These are phyloP conservation scores for Trypanosomatidae sp. DNA, from an alignment of 208 protist species.

Conservation along the genomic window DNA sequence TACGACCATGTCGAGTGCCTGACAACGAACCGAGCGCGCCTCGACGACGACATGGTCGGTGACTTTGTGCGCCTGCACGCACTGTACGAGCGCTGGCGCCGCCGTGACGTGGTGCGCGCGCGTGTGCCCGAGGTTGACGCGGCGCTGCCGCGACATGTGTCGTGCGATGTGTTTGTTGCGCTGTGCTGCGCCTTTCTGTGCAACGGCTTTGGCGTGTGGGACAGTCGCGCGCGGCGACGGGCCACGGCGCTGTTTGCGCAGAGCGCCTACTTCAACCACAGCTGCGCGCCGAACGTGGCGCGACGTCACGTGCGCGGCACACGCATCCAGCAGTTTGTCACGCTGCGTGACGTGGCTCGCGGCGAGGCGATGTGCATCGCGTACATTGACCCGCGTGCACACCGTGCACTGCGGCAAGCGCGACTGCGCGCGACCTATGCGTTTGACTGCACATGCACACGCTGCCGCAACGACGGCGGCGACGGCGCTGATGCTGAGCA, in stretches of 20 bases:
- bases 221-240: slow-evolving; percentile 1
- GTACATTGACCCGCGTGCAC: slow-evolving; percentile 17
- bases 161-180: slow-evolving; percentile 10
- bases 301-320: slow-evolving; percentile 8
- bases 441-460: slow-evolving; percentile 11
- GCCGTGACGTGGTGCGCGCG: too few relatives aligned
- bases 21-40: too few relatives aligned
- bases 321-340: slow-evolving; percentile 13
- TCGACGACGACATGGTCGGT: too few relatives aligned
- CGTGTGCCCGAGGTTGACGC: too few relatives aligned
- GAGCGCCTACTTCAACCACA: slow-evolving; percentile 33
- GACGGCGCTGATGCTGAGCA: too few relatives aligned
- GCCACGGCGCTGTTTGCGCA: slow-evolving; percentile 14
- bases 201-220: slow-evolving; percentile 24
- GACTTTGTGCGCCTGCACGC: too few relatives aligned
- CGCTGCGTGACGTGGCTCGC: slow-evolving; percentile 3
- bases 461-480: too few relatives aligned
- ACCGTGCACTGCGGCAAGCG: slow-evolving; percentile 4
- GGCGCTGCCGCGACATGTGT: slow-evolving; percentile 7
- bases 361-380: slow-evolving; percentile 26
- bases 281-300: slow-evolving; percentile 17
- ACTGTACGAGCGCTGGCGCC: too few relatives aligned
- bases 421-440: slow-evolving; percentile 20
- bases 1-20: too few relatives aligned
- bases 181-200: slow-evolving; percentile 20